phyloP scores from a whole-genome alignment of 352 stramenopile species.

The Pythium pyrilobum region DNA sequence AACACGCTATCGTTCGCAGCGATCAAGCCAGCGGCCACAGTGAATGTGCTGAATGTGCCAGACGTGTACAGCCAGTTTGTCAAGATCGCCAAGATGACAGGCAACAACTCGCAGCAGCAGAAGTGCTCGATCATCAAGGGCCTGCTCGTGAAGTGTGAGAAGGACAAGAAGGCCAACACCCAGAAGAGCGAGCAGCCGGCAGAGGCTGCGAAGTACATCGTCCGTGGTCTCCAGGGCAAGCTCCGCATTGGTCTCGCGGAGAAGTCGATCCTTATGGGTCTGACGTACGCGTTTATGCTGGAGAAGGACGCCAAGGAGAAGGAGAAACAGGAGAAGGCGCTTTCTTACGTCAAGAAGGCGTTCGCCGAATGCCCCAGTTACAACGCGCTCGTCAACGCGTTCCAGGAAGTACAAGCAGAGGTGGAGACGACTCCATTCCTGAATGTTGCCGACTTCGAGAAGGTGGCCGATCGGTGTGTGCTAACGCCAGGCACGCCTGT shows the following conservation, averaged over 20 bases:
- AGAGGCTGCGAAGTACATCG: conserved; percentile 96
- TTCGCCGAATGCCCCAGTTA: conserved; percentile 97
- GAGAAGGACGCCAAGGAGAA: conserved; percentile 81
- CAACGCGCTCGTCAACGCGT: conserved; percentile 90
- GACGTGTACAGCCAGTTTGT: conserved; percentile 89
- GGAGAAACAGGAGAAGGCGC: conserved; percentile 85
- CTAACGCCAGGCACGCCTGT: conserved; percentile 96
- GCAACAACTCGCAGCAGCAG: conserved; percentile 94
- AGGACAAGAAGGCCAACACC: conserved; percentile 49
- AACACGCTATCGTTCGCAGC: conserved; percentile 83
- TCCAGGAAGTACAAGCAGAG: conserved; percentile 59
- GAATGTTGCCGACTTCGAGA: conserved; percentile 45
- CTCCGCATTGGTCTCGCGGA: conserved; percentile 97
- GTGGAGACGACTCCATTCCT: conserved; percentile 35
- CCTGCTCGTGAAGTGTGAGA: conserved; percentile 92
- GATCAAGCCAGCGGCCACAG: conserved; percentile 45
- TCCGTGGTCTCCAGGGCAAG: conserved; percentile 97
- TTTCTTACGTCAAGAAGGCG: conserved; percentile 95
- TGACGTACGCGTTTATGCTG: conserved; percentile 95
- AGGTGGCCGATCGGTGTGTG: conserved; percentile 76
- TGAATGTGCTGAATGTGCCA: conserved; percentile 82
- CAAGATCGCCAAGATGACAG: conserved; percentile 94
- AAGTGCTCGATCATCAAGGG: conserved; percentile 98
- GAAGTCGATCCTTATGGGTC: conserved; percentile 95
- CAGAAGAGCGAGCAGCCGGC: conserved; percentile 64